These are phyloP conservation scores for Pezicula rhizophila DNA, from an alignment of 2,329 filamentous ascomycete genomes.

Conservation along the genomic window DNA sequence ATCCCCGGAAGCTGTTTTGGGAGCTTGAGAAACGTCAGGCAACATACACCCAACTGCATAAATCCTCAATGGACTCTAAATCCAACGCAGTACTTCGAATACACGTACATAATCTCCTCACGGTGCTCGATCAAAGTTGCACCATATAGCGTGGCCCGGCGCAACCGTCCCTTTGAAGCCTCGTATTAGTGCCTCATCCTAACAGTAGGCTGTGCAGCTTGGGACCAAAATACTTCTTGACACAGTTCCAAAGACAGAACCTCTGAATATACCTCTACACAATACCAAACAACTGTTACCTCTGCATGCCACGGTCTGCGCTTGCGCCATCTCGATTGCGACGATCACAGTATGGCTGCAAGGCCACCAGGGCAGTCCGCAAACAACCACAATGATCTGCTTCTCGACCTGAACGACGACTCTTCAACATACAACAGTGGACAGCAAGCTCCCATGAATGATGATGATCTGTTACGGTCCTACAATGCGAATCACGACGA, in stretches of 20 bases:
- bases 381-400: slow-evolving; percentile 46
- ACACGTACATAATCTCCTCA: too few species aligned
- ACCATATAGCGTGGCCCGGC: background rate
- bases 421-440: slow-evolving; percentile 69
- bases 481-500: slow-evolving; percentile 59
- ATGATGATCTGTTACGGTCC: slow-evolving; percentile 71
- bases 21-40: too few species aligned
- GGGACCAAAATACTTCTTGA: background rate
- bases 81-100: too few species aligned
- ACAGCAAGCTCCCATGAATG: slow-evolving; percentile 70
- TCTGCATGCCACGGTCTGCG: background rate
- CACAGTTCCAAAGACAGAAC: background rate
- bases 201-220: slow-evolving; percentile 11
- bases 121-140: background rate
- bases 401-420: slow-evolving; percentile 69
- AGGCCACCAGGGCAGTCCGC: slow-evolving; percentile 46
- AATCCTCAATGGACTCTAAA: too few species aligned
- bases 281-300: slow-evolving; percentile 2
- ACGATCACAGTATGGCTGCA: slow-evolving; percentile 51
- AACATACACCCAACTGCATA: too few species aligned
- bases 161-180: background rate
- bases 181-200: slow-evolving; percentile 2
- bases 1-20: too few species aligned
- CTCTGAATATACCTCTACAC: slow-evolving; percentile 1
- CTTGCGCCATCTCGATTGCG: slow-evolving; percentile 19